These are phyloP conservation scores for Camelina neglecta DNA, from an alignment of 345 rosid species.

Conservation along the genomic window DNA sequence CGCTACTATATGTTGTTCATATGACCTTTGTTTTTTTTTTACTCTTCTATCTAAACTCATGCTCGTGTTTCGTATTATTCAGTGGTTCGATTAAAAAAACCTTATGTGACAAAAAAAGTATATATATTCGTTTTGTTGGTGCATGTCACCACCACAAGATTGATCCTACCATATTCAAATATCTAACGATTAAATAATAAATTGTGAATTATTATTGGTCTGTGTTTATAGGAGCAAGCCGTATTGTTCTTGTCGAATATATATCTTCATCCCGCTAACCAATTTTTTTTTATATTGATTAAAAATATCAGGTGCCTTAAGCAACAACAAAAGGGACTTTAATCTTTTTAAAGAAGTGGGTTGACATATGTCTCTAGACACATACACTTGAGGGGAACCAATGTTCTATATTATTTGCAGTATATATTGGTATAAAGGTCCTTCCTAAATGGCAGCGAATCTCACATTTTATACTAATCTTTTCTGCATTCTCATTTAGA, in stretches of 20 bases:
- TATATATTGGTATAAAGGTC: conserved; percentile 21
- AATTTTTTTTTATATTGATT: not conserved
- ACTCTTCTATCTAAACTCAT: not conserved
- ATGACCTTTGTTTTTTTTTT: conserved; percentile 19
- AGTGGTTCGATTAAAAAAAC: not conserved
- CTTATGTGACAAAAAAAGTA: too few species aligned
- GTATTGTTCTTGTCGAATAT: conserved; percentile 32
- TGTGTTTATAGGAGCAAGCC: conserved; percentile 14
- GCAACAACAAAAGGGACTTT: conserved; percentile 34
- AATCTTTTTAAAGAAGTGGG: conserved; percentile 14
- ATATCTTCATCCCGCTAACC: conserved; percentile 17
- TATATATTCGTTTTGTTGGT: not conserved
- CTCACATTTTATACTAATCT: not conserved
- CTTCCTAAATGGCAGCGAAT: conserved; percentile 30
- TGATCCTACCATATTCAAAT: not conserved
- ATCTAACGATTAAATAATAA: not conserved
- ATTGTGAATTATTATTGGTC: conserved; percentile 21
- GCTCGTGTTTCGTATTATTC: not conserved
- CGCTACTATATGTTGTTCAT: conserved; percentile 10
- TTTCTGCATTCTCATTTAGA: conserved; percentile 10
- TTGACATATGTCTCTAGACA: conserved; percentile 20
- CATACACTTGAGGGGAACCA: conserved; percentile 29
- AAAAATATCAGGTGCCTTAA: conserved; percentile 36
- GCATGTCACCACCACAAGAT: not conserved
- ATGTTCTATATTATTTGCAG: conserved; percentile 8